Evolutionary conservation across 1,284 basidiomycete species (phyloP), one percentile per base, ranked within the genome.

Genomic region (Cutaneotrichosporon spelunceum): DNA sequence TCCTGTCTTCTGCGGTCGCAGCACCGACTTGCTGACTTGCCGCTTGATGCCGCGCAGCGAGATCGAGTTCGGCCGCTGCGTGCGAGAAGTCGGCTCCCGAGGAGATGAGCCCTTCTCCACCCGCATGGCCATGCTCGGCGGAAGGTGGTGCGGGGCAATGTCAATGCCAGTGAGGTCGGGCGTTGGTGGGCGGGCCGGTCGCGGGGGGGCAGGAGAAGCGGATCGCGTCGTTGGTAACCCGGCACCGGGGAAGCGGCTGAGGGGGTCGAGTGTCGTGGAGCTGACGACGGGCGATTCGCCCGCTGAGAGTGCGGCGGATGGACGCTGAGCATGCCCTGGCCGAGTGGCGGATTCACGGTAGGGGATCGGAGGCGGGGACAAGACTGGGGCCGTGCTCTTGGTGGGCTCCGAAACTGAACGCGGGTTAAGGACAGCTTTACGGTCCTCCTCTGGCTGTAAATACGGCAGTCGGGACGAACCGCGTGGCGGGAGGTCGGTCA

Each of bases 171-270:
- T 33, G 16, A 66, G 57, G 59, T 66, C 64, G 1, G 64, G 64
- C 2, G 64, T 66, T 21, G 64, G 64, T 10, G 64, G 64, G 7
- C 61, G 64, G n/a, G 53, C 48, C 0, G 64, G 64, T 1, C 64
- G 64, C 24, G 56, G 60, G 8, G 57, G 57, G 6, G 49, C 49
- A 10, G 44, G 10, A 1, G 23, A 24, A 19, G 27, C 30, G 14
- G 54, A n/a, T 8, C 24, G n/a, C n/a, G 48, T 29, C 23, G 26
- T 19, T 23, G 33, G 23, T 19, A 42, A 42, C 3, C 16, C 39
- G 19, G 19, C 39, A 8, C 16, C 36, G 27, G 56, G 56, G 56
- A 48, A 39, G 36, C 36, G 24, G 53, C 36, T 42, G 24, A 19
- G 39, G 14, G 53, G 21, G 50, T 45, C 53, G 21, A 19, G 52